phyloP scores from a whole-genome alignment of 2,329 filamentous ascomycete species.

The Aspergillus proliferans region DNA sequence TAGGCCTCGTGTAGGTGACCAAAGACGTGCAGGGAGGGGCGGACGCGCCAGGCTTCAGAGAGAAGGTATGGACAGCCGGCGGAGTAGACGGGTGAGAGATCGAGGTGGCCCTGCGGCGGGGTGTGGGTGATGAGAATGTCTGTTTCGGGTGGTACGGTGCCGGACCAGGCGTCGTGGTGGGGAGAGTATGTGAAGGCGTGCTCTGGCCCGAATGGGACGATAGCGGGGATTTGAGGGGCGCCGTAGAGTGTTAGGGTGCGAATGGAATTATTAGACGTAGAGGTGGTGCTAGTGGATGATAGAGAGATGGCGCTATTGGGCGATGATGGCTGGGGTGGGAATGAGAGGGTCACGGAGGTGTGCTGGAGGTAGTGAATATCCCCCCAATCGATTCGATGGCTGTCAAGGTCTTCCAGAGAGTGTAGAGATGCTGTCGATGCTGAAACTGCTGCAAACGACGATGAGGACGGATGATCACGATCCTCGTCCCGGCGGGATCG shows the following conservation, averaged over 20 bases:
- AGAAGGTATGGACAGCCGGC: slow-evolving; percentile 68
- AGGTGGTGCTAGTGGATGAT: slow-evolving; percentile 39
- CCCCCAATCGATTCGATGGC: slow-evolving; percentile 56
- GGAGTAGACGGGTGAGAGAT: slow-evolving; percentile 48
- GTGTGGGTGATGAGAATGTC: slow-evolving; percentile 79
- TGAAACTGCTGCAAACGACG: slow-evolving; percentile 24
- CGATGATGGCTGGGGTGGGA: slow-evolving; percentile 47
- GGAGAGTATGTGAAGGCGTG: slow-evolving; percentile 73
- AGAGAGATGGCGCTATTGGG: slow-evolving; percentile 37
- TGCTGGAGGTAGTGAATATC: slow-evolving; percentile 70
- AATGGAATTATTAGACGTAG: slow-evolving; percentile 25
- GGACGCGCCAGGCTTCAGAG: slow-evolving; percentile 65
- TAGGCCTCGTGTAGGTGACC: slow-evolving; percentile 76
- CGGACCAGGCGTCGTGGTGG: slow-evolving; percentile 62
- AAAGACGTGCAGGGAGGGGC: slow-evolving; percentile 72
- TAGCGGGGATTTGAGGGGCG: slow-evolving; percentile 66
- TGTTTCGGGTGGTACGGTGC: slow-evolving; percentile 62
- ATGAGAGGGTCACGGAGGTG: slow-evolving; percentile 56
- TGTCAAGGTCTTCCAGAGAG: slow-evolving; percentile 36
- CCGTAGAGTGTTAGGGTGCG: slow-evolving; percentile 69
- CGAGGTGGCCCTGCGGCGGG: slow-evolving; percentile 67
- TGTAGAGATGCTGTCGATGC: slow-evolving; percentile 32
- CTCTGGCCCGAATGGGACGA: slow-evolving; percentile 59
- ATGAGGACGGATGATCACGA: slow-evolving; percentile 24
- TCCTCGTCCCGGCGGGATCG: slow-evolving; percentile 55